Conservation (phyloP, 306 rosid genomes). For the Purshia tridentata region DNA sequence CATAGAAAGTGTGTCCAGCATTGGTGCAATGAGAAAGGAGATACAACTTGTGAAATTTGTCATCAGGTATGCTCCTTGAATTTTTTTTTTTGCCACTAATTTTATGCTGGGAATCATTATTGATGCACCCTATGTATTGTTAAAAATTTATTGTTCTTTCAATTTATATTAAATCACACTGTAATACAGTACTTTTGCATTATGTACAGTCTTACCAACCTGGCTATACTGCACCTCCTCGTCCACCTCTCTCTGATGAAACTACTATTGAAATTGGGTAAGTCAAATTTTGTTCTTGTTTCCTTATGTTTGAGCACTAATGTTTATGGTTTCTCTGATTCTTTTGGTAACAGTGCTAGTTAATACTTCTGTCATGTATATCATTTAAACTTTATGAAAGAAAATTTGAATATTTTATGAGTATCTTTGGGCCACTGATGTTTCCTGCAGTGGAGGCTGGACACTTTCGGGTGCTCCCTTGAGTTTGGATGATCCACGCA, state of each 20-base stretch:
- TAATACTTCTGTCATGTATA: constrained; percentile 3
- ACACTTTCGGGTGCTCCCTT: constrained; percentile 94
- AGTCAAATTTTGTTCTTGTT: constrained; percentile 13
- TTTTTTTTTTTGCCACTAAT: background rate
- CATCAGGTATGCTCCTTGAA: constrained; percentile 66
- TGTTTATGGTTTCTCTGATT: background rate
- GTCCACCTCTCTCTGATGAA: constrained; percentile 71
- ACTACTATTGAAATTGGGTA: constrained; percentile 92
- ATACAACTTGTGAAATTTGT: constrained; percentile 88
- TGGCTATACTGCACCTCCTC: constrained; percentile 89
- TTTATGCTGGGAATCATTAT: background rate
- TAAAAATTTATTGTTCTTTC: background rate
- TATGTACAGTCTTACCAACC: constrained; percentile 70
- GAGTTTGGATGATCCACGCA: constrained; percentile 92
- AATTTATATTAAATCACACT: background rate
- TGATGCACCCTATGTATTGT: background rate
- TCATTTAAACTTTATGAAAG: background rate
- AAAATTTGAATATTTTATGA: constrained; percentile 19
- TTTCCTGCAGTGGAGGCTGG: constrained; percentile 83
- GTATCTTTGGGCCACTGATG: constrained; percentile 8
- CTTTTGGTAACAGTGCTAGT: constrained; percentile 7
- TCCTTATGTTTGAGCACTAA: background rate
- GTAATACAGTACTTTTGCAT: constrained; percentile 26
- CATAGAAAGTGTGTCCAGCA: constrained; percentile 97
- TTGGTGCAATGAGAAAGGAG: constrained; percentile 99